These are phyloP conservation scores for Parasitella parasitica DNA, from an alignment of 371 early-diverging fungal genomes.

Conservation along the genomic window DNA sequence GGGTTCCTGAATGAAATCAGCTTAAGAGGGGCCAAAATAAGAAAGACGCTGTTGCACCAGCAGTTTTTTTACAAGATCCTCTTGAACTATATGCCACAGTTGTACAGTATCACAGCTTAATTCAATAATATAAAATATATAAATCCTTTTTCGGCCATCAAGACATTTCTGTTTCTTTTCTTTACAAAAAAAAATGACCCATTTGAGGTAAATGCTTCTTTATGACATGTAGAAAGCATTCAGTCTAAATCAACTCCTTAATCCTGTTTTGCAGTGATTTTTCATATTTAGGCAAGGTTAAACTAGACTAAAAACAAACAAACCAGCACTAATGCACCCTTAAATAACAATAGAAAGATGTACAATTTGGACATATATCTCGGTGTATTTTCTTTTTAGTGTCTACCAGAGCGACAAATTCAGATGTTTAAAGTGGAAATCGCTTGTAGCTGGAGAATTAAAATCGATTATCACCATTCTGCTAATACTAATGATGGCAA, in stretches of 20 bases:
- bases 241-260: not conserved
- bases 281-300: conserved; percentile 36
- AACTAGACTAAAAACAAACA: not conserved
- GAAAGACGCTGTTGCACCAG: not conserved
- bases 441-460: conserved; percentile 35
- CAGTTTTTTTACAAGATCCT: conserved; percentile 3
- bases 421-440: conserved; percentile 24
- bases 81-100: conserved; percentile 2
- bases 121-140: too few relatives aligned
- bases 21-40: not conserved
- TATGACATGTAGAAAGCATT: not conserved
- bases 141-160: too few relatives aligned
- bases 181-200: conserved; percentile 25
- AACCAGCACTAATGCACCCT: not conserved
- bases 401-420: conserved; percentile 30
- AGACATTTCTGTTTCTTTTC: not conserved
- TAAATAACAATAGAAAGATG: conserved; percentile 26
- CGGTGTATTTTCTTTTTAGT: conserved; percentile 18
- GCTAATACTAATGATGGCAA: conserved; percentile 27
- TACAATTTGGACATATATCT: conserved; percentile 23
- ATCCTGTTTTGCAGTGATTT: conserved; percentile 32
- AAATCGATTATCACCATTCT: conserved; percentile 40
- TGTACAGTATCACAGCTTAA: conserved; percentile 8
- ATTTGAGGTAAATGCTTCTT: conserved; percentile 30
- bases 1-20: not conserved